Percentiles rank a stretch among this genome's conserved stretches.
Conservation (phyloP, 768 basidiomycete species). For the Inosperma sp. region DNA sequence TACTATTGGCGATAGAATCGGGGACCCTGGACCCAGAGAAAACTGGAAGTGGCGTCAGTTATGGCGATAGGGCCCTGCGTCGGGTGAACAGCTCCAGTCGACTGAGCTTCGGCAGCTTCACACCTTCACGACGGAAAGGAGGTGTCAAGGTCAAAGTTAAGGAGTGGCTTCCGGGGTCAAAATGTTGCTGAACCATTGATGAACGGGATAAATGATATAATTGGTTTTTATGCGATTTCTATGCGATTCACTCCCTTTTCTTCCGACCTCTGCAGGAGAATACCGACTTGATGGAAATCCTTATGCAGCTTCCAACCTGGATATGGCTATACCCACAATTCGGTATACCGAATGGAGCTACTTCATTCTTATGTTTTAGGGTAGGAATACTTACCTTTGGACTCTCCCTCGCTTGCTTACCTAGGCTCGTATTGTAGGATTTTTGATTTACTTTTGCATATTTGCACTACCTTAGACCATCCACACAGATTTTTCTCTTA, state of each 20-base stretch:
- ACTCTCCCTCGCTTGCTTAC: too few species aligned
- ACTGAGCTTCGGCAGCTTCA: constrained; percentile 79
- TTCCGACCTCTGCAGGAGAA: constrained; percentile 7
- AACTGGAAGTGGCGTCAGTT: constrained; percentile 92
- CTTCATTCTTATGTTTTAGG: too few species aligned
- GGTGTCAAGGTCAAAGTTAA: constrained; percentile 58
- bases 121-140: constrained; percentile 57
- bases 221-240: constrained; percentile 5
- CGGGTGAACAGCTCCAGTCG: constrained; percentile 90
- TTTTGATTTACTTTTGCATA: too few species aligned
- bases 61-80: constrained; percentile 89
- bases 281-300: too few species aligned
- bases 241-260: constrained; percentile 1
- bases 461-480: too few species aligned
- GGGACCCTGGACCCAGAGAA: constrained; percentile 90
- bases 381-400: too few species aligned
- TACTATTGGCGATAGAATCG: constrained; percentile 86
- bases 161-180: constrained; percentile 58
- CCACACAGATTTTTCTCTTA: too few species aligned
- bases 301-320: constrained; percentile 34
- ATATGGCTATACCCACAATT: constrained; percentile 38
- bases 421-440: too few species aligned
- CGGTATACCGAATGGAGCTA: too few species aligned
- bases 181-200: constrained; percentile 53
- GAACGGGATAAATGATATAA: too few species aligned